Conservation (phyloP, 495 filamentous ascomycete genomes). For the Halenospora varia region DNA sequence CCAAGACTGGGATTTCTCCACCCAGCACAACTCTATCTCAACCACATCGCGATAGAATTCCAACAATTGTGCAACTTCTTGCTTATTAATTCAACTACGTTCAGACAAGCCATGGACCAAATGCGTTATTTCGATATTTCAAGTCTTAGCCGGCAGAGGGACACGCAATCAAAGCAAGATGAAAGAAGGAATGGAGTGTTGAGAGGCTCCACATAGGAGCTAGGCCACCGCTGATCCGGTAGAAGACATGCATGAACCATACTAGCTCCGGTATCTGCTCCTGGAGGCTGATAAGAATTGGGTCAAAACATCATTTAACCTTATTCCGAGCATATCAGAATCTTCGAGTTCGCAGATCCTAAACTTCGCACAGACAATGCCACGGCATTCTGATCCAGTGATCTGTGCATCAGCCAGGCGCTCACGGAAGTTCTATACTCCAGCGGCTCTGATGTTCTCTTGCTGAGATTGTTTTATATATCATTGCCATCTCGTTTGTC, state of each 20-base stretch:
- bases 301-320: not conserved
- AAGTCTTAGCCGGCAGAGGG: too few relatives aligned
- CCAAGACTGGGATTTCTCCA: too few relatives aligned
- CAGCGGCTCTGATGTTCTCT: not conserved
- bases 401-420: not conserved
- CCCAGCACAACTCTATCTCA: not conserved
- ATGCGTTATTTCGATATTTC: too few relatives aligned
- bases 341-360: not conserved
- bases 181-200: too few relatives aligned
- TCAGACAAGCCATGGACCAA: too few relatives aligned
- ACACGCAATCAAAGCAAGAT: too few relatives aligned
- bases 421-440: not conserved
- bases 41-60: not conserved
- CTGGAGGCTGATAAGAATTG: not conserved
- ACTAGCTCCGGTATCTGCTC: not conserved
- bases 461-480: not conserved
- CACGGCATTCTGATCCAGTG: not conserved
- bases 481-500: not conserved
- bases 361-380: not conserved
- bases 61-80: too few relatives aligned
- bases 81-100: too few relatives aligned
- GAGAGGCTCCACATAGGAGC: too few relatives aligned
- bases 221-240: too few relatives aligned
- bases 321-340: not conserved
- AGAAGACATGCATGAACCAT: not conserved